Evolutionary conservation across 73 alveolate species (phyloP).

Genomic region (Paramecium primaurelia): DNA sequence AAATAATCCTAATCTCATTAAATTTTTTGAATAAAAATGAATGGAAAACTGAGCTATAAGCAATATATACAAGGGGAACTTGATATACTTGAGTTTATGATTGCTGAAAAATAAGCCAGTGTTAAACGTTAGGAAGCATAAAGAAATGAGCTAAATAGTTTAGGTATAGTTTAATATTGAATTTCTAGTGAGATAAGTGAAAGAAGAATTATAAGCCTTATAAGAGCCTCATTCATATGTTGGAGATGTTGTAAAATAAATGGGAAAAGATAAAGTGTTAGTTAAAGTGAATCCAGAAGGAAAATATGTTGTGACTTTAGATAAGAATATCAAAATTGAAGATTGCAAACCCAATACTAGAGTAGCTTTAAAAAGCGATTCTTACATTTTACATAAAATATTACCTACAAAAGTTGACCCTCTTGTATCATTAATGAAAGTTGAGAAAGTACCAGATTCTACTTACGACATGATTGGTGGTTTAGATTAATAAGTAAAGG

Average conservation of each 20-base stretch:
- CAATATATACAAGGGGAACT: constrained; percentile 65
- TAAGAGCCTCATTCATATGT: constrained; percentile 95
- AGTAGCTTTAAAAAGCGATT: constrained; percentile 94
- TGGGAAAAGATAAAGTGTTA: constrained; percentile 82
- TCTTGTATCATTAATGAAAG: constrained; percentile 98
- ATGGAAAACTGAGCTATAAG: not conserved
- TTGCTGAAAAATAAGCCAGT: constrained; percentile 80
- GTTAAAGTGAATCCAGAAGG: constrained; percentile 92
- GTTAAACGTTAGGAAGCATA: constrained; percentile 97
- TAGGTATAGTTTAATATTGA: constrained; percentile 45
- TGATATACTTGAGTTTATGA: constrained; percentile 81
- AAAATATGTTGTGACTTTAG: constrained; percentile 97
- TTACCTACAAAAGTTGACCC: constrained; percentile 99
- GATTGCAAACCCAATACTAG: constrained; percentile 78
- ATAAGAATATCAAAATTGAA: constrained; percentile 92
- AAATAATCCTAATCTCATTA: not conserved
- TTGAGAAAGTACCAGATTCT: constrained; percentile 99
- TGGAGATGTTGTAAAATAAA: constrained; percentile 97
- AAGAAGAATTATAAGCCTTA: constrained; percentile 93
- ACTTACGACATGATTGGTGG: constrained; percentile 99
- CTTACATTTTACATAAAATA: constrained; percentile 92
- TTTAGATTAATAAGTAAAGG: constrained; percentile 76
- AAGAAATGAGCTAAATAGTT: constrained; percentile 94
- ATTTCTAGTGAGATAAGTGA: constrained; percentile 69
- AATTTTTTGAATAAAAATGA: not conserved